phyloP scores from a whole-genome alignment of 2,329 filamentous ascomycete species.

The Colletotrichum salicis region DNA sequence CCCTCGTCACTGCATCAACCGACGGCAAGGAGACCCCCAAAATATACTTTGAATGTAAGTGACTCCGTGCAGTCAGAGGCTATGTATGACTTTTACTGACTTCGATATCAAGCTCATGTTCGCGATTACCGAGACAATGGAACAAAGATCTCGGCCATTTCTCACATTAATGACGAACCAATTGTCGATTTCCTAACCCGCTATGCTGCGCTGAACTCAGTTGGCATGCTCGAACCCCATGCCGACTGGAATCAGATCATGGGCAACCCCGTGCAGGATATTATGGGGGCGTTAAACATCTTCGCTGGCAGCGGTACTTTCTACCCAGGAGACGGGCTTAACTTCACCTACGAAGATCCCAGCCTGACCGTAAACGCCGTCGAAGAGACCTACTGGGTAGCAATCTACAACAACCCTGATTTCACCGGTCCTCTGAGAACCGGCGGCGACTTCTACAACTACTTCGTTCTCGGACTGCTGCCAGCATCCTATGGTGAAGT shows the following conservation, averaged over 20 bases:
- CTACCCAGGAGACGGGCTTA: slow-evolving; percentile 22
- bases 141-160: slow-evolving; percentile 13
- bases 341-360: slow-evolving; percentile 22
- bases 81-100: not conserved
- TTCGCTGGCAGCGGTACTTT: slow-evolving; percentile 19
- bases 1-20: slow-evolving; percentile 18
- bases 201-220: slow-evolving; percentile 12
- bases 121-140: slow-evolving; percentile 2
- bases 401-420: slow-evolving; percentile 24
- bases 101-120: not conserved
- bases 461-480: slow-evolving; percentile 19
- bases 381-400: slow-evolving; percentile 9
- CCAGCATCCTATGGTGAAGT: slow-evolving; percentile 18
- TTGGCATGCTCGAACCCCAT: slow-evolving; percentile 29
- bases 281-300: slow-evolving; percentile 8
- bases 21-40: slow-evolving; percentile 26
- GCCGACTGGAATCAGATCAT: slow-evolving; percentile 30
- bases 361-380: too few species aligned
- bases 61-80: too few species aligned
- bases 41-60: slow-evolving; percentile 22
- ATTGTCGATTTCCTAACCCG: slow-evolving; percentile 5
- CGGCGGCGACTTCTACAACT: slow-evolving; percentile 30
- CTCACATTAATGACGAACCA: slow-evolving; percentile 22
- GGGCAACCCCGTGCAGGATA: slow-evolving; percentile 21
- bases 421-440: slow-evolving; percentile 22